phyloP scores from a whole-genome alignment of 1,284 basidiomycete species.

The Moniliophthora roreri region DNA sequence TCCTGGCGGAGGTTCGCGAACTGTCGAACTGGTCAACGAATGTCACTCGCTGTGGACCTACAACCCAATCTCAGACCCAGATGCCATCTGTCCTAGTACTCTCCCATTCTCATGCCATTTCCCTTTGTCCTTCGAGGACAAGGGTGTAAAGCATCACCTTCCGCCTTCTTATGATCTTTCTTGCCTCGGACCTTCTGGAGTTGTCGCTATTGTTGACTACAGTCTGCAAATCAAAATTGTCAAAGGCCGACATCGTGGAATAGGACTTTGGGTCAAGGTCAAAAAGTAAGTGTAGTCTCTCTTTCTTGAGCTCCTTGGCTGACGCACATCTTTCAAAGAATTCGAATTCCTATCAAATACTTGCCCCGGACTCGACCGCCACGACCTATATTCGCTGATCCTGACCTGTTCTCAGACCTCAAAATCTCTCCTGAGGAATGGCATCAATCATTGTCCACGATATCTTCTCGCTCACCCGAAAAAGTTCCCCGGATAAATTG shows the following conservation, averaged over 20 bases:
- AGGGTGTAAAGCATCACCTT: constrained; percentile 31
- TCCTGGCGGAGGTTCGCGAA: constrained; percentile 37
- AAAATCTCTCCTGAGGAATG: constrained; percentile 64
- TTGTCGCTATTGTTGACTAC: constrained; percentile 38
- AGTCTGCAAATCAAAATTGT: constrained; percentile 43
- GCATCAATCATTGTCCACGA: constrained; percentile 46
- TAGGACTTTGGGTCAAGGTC: constrained; percentile 37
- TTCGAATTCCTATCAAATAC: constrained; percentile 43
- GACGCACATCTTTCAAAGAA: constrained; percentile 20
- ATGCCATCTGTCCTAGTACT: constrained; percentile 38
- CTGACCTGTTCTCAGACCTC: constrained; percentile 45
- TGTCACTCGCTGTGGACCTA: constrained; percentile 42
- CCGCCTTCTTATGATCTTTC: constrained; percentile 51
- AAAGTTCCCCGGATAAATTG: constrained; percentile 39
- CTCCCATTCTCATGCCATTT: constrained; percentile 49
- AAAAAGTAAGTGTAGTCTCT: constrained; percentile 32
- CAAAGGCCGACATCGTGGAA: constrained; percentile 30
- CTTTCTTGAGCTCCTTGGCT: neutral
- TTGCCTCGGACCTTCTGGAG: constrained; percentile 32
- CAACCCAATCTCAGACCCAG: constrained; percentile 18
- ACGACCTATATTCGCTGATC: constrained; percentile 38
- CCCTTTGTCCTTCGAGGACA: constrained; percentile 44
- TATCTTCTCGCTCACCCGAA: constrained; percentile 34
- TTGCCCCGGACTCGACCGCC: constrained; percentile 53
- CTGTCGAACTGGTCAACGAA: constrained; percentile 31